phyloP scores from a whole-genome alignment of 352 stramenopile genomes.

The Pythium dissotocum region DNA sequence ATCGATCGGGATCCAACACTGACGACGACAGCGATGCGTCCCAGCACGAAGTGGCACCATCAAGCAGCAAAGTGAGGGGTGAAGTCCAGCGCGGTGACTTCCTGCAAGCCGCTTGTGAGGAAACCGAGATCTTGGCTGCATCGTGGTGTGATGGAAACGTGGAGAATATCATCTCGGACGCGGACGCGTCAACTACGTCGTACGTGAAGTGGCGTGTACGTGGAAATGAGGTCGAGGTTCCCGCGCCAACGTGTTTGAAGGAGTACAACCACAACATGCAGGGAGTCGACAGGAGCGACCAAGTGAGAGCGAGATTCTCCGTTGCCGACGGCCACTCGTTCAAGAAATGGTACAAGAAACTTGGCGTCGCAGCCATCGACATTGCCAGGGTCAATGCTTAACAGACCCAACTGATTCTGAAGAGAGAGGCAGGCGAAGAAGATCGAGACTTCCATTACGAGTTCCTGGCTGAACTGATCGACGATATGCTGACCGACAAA shows the following conservation, averaged over 20 bases:
- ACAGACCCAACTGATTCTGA: constrained; percentile 15
- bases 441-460: constrained; percentile 23
- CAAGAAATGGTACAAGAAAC: constrained; percentile 41
- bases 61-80: background rate
- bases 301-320: constrained; percentile 30
- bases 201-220: constrained; percentile 14
- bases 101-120: constrained; percentile 19
- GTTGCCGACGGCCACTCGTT: constrained; percentile 30
- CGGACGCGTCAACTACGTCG: constrained; percentile 14
- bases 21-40: background rate
- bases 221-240: background rate
- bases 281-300: constrained; percentile 34
- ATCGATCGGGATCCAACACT: too few relatives aligned
- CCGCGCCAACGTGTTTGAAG: constrained; percentile 17
- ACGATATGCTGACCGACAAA: constrained; percentile 25
- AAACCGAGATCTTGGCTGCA: constrained; percentile 22
- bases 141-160: constrained; percentile 35
- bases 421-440: background rate
- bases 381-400: constrained; percentile 32
- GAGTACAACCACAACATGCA: constrained; percentile 41
- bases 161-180: constrained; percentile 31
- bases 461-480: constrained; percentile 23
- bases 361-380: constrained; percentile 27
- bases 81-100: constrained; percentile 9
- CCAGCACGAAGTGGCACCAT: too few relatives aligned